A percentile compares a stretch with the other conserved stretches of the same genome.
phyloP scores from a whole-genome alignment of 371 early-diverging fungal species.

The Rhizopus stolonifer region DNA sequence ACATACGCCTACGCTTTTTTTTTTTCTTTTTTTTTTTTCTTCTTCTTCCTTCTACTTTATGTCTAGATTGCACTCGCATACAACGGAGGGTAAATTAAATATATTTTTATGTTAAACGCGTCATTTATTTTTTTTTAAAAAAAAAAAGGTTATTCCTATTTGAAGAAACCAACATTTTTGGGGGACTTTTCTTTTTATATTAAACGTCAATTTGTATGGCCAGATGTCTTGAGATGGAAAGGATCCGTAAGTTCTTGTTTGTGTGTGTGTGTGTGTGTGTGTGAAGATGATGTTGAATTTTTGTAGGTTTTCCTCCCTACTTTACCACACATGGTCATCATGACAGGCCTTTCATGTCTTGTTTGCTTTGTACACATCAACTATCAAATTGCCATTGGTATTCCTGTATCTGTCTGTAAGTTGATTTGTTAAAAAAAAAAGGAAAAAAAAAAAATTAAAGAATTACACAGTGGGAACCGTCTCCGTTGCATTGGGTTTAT shows the following conservation, averaged over 20 bases:
- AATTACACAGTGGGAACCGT: conserved; percentile 46
- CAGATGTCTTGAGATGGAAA: conserved; percentile 45
- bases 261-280: too few relatives aligned
- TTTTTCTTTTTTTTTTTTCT: conserved; percentile 5
- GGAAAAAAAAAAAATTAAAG: neutral
- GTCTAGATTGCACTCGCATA: conserved; percentile 17
- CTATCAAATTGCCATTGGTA: conserved; percentile 22
- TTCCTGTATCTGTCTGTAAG: conserved; percentile 46
- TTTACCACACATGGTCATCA: conserved; percentile 27
- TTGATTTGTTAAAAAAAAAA: neutral
- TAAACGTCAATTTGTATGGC: conserved; percentile 25
- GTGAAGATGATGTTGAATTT: too few relatives aligned
- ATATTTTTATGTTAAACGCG: neutral
- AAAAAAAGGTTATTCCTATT: conserved; percentile 18
- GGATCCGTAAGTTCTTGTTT: conserved; percentile 32
- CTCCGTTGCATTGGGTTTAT: conserved; percentile 66
- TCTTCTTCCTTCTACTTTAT: conserved; percentile 11
- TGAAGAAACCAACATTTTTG: conserved; percentile 13
- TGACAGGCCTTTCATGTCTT: conserved; percentile 29
- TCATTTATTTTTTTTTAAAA: neutral
- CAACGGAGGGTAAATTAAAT: conserved; percentile 19
- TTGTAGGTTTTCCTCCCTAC: conserved; percentile 38
- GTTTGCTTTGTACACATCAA: conserved; percentile 30
- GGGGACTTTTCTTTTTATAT: conserved; percentile 10
- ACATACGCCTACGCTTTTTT: neutral